Percentiles rank a stretch among this genome's conserved stretches.
phyloP scores from a whole-genome alignment of 768 basidiomycete genomes.

The Leccinellum luteum region DNA sequence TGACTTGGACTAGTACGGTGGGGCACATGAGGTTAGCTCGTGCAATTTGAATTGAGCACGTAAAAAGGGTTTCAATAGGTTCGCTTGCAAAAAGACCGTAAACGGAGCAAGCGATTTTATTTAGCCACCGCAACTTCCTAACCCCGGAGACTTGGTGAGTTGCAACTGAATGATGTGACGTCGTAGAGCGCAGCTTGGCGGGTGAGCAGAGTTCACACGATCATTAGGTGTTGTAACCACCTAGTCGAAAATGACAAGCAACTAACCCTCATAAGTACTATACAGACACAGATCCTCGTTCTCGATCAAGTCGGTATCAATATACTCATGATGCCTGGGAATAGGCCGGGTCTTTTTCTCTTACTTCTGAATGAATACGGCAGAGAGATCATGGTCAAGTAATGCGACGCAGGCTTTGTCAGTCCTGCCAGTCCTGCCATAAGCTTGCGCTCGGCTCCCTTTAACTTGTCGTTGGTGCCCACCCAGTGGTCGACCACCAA shows the following conservation, averaged over 20 bases:
- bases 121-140: background rate
- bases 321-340: slow-evolving; percentile 2
- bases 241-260: background rate
- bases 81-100: background rate
- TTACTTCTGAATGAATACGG: background rate
- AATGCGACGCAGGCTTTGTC: background rate
- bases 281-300: background rate
- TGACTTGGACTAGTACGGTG: too few relatives aligned
- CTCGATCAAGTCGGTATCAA: background rate
- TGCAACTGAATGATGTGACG: background rate
- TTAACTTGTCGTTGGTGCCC: background rate
- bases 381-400: background rate
- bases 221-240: background rate
- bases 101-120: background rate
- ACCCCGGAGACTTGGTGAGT: background rate
- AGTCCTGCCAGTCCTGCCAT: background rate
- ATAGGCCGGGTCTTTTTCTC: background rate
- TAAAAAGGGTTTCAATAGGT: background rate
- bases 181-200: background rate
- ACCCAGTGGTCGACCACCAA: slow-evolving; percentile 17
- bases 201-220: background rate
- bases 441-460: background rate
- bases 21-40: background rate
- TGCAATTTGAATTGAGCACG: too few relatives aligned
- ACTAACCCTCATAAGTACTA: background rate